Conservation (phyloP, 108 stramenopile species). For the Conticribra guillardii region DNA sequence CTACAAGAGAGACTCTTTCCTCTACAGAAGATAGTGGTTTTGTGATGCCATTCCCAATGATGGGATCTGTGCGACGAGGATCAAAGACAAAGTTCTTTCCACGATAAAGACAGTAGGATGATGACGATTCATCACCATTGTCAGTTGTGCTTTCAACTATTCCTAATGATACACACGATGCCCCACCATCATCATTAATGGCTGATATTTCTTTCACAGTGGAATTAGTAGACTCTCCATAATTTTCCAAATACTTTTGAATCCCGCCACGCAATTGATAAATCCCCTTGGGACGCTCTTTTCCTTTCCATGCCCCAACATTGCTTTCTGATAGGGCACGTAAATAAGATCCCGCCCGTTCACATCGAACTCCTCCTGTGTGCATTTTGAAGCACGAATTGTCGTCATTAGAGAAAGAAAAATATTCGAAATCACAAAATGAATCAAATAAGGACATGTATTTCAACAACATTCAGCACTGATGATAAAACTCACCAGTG, state of each 20-base stretch:
- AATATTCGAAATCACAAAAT: no score
- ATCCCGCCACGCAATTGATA: constrained; percentile 86
- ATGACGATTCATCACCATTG: not conserved
- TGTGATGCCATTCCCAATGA: constrained; percentile 46
- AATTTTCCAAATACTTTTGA: constrained; percentile 70
- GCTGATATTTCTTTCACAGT: not conserved
- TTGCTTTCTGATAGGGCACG: constrained; percentile 56
- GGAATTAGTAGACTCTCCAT: constrained; percentile 12
- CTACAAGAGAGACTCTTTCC: constrained; percentile 42
- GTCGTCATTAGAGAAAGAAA: not conserved
- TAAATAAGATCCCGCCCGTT: constrained; percentile 74
- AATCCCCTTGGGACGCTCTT: constrained; percentile 47
- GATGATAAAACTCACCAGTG: constrained; percentile 48
- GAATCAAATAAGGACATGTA: no score
- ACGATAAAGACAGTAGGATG: constrained; percentile 51
- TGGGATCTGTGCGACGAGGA: constrained; percentile 64
- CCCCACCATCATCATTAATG: no score
- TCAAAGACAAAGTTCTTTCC: constrained; percentile 94
- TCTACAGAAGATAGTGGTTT: constrained; percentile 14
- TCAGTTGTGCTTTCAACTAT: no score
- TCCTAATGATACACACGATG: no score
- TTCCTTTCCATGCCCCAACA: constrained; percentile 49
- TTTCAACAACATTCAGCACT: no score
- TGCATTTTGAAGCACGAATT: no score
- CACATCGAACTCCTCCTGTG: constrained; percentile 85